These are phyloP conservation scores for Talaromyces sp. DNA, from an alignment of 2,329 filamentous ascomycete species.

Conservation along the genomic window DNA sequence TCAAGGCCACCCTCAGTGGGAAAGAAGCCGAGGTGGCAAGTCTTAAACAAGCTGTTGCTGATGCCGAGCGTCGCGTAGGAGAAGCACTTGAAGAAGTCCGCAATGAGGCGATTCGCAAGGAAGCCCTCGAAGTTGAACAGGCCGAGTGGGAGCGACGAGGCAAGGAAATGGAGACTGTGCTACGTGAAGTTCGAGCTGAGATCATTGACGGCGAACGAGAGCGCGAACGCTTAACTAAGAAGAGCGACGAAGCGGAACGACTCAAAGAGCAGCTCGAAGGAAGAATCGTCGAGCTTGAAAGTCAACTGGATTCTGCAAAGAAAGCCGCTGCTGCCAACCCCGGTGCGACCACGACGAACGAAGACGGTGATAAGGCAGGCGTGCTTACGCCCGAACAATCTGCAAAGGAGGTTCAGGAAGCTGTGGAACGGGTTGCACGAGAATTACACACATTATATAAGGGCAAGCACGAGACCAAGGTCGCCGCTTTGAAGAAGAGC, in stretches of 20 bases:
- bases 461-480: constrained; percentile 94
- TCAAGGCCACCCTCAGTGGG: constrained; percentile 85
- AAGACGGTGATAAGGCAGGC: constrained; percentile 20
- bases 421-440: constrained; percentile 85
- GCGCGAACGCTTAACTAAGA: constrained; percentile 71
- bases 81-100: constrained; percentile 79
- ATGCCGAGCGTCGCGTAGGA: constrained; percentile 88
- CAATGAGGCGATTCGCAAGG: constrained; percentile 68
- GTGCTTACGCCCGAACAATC: constrained; percentile 47
- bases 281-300: constrained; percentile 46
- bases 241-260: constrained; percentile 73
- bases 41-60: constrained; percentile 79
- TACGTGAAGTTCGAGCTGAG: constrained; percentile 77
- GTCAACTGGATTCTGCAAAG: constrained; percentile 43
- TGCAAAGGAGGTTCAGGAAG: constrained; percentile 70
- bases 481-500: constrained; percentile 76
- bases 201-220: constrained; percentile 75
- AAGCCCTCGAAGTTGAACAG: constrained; percentile 71
- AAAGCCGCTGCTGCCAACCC: constrained; percentile 27
- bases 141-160: constrained; percentile 80
- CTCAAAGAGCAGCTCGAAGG: constrained; percentile 45
- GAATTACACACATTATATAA: constrained; percentile 94
- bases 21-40: constrained; percentile 89
- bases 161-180: constrained; percentile 77
- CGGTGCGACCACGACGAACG: constrained; percentile 34